phyloP scores from a whole-genome alignment of 2,329 filamentous ascomycete species.

The Talaromyces piceae region DNA sequence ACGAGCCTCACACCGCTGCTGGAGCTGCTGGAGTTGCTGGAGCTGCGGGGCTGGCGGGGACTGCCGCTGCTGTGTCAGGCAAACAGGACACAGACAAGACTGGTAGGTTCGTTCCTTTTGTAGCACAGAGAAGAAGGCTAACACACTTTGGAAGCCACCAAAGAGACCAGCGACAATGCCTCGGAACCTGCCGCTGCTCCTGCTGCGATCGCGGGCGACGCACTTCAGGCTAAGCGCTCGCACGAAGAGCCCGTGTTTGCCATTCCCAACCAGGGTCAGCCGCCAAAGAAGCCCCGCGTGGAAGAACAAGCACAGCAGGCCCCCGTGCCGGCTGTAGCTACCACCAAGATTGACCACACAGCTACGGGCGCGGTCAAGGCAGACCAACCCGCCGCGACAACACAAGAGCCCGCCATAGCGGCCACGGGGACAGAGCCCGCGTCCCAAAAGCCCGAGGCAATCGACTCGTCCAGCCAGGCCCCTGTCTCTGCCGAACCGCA shows the following conservation, averaged over 20 bases:
- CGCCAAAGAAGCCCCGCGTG: constrained; percentile 29
- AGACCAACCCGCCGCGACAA: background rate
- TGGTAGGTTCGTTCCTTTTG: background rate
- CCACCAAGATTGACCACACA: too few species aligned
- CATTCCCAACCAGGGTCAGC: constrained; percentile 25
- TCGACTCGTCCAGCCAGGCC: background rate
- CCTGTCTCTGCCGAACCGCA: background rate
- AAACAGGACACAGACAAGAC: background rate
- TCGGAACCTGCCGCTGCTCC: constrained; percentile 10
- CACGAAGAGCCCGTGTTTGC: constrained; percentile 27
- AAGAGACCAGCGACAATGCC: background rate
- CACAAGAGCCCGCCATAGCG: background rate
- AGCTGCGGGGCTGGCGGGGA: background rate
- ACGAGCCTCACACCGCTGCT: background rate
- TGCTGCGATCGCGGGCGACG: constrained; percentile 9
- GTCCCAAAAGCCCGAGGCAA: background rate
- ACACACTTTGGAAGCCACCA: background rate
- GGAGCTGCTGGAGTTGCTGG: constrained; percentile 1
- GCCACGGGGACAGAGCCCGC: background rate
- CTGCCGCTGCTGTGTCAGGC: background rate
- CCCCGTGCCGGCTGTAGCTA: background rate
- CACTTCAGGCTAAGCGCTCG: constrained; percentile 26
- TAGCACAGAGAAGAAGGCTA: background rate
- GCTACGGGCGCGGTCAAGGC: too few species aligned
- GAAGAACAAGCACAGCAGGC: constrained; percentile 15